A percentile compares a stretch with the other conserved stretches of the same genome.
Evolutionary conservation across 768 basidiomycete species (phyloP).

Genomic region (Rossbeevera mucosa): DNA sequence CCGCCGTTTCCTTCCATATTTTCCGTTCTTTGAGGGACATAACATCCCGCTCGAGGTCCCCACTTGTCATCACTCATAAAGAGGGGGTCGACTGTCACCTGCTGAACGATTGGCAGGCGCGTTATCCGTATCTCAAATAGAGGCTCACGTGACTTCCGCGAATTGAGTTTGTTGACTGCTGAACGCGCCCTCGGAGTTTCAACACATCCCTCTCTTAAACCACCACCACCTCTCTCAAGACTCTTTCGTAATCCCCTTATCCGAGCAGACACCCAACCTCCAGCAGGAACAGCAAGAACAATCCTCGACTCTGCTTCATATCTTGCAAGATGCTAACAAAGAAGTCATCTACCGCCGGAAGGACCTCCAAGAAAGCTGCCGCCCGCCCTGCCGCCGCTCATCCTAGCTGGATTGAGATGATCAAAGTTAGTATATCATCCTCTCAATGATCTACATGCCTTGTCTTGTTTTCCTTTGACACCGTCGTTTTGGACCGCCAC

Average conservation of each 20-base stretch:
- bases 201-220: slow-evolving; percentile 41
- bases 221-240: slow-evolving; percentile 42
- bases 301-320: slow-evolving; percentile 9
- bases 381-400: slow-evolving; percentile 34
- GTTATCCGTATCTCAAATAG: slow-evolving; percentile 30
- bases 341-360: slow-evolving; percentile 45
- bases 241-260: slow-evolving; percentile 16
- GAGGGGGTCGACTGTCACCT: neutral
- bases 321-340: slow-evolving; percentile 32
- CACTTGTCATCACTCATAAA: slow-evolving; percentile 1
- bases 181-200: slow-evolving; percentile 39
- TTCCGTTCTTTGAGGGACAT: slow-evolving; percentile 9
- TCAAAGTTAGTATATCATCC: slow-evolving; percentile 51
- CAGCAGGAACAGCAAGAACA: slow-evolving; percentile 17
- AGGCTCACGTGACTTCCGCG: slow-evolving; percentile 34
- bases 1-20: slow-evolving; percentile 9
- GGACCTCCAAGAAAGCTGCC: slow-evolving; percentile 34
- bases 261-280: slow-evolving; percentile 11
- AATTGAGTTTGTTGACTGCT: slow-evolving; percentile 40
- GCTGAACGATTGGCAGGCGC: slow-evolving; percentile 11
- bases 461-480: slow-evolving; percentile 11
- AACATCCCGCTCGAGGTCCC: slow-evolving; percentile 11
- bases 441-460: slow-evolving; percentile 10
- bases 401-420: slow-evolving; percentile 72
- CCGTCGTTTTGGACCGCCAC: slow-evolving; percentile 2